These are phyloP conservation scores for Neurospora terricola DNA, from an alignment of 495 filamentous ascomycete genomes.

Conservation along the genomic window DNA sequence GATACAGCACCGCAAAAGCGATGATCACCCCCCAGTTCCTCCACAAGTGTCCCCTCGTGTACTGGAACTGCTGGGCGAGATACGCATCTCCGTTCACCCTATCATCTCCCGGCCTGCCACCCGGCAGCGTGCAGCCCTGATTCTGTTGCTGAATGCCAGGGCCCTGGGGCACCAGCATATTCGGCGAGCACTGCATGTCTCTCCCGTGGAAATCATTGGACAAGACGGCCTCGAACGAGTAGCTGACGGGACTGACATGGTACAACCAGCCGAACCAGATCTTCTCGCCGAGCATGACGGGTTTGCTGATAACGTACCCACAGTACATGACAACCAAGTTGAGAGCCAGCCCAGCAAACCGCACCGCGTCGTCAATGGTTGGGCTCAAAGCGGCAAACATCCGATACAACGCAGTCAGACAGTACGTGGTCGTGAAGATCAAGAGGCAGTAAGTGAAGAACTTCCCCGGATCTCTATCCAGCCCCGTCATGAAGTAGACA, in stretches of 20 bases:
- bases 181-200: conserved; percentile 38
- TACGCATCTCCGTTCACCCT: conserved; percentile 52
- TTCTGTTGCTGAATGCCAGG: conserved; percentile 39
- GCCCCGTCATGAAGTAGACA: conserved; percentile 67
- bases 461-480: conserved; percentile 59
- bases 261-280: conserved; percentile 72
- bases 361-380: conserved; percentile 51
- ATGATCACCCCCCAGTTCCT: conserved; percentile 71
- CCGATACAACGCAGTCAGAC: conserved; percentile 56
- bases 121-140: conserved; percentile 52
- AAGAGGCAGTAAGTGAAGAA: conserved; percentile 72
- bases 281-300: conserved; percentile 46
- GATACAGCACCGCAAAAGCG: conserved; percentile 58
- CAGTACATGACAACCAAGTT: conserved; percentile 70
- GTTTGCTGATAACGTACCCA: conserved; percentile 60
- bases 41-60: conserved; percentile 60
- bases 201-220: conserved; percentile 56
- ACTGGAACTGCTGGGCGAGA: conserved; percentile 44
- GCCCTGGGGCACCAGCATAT: conserved; percentile 49
- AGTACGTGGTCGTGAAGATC: conserved; percentile 52
- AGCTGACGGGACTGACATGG: conserved; percentile 67
- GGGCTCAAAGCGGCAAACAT: conserved; percentile 55
- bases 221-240: conserved; percentile 61
- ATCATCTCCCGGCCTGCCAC: conserved; percentile 39
- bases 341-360: conserved; percentile 45